These are phyloP conservation scores for Panaeolus papilionaceus DNA, from an alignment of 768 basidiomycete species.

Conservation along the genomic window DNA sequence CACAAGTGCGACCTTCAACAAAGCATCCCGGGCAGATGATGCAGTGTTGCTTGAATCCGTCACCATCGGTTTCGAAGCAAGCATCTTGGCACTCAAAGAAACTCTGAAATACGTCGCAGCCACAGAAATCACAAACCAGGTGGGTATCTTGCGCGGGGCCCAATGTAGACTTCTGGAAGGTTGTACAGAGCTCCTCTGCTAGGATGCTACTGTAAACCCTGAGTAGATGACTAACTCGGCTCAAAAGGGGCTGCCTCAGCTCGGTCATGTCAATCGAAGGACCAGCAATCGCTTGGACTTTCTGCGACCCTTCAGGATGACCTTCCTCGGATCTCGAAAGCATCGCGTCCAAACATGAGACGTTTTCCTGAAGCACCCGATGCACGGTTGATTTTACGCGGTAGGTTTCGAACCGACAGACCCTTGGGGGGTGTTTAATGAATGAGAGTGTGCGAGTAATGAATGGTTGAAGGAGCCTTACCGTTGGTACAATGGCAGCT, in stretches of 20 bases:
- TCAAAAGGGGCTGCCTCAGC: neutral
- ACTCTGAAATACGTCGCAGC: constrained; percentile 80
- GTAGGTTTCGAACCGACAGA: constrained; percentile 83
- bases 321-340: neutral
- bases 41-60: constrained; percentile 47
- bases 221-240: constrained; percentile 37
- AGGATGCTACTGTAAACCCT: constrained; percentile 58
- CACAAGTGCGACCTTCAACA: constrained; percentile 78
- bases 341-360: neutral
- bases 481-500: constrained; percentile 84
- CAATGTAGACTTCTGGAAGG: neutral
- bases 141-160: constrained; percentile 27
- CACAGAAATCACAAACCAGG: constrained; percentile 79
- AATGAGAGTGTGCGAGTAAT: neutral
- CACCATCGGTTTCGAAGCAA: constrained; percentile 40
- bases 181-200: constrained; percentile 45
- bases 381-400: constrained; percentile 72
- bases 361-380: constrained; percentile 47
- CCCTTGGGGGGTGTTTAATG: constrained; percentile 45
- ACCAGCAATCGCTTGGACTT: neutral
- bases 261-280: neutral
- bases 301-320: neutral
- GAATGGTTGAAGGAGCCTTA: constrained; percentile 33
- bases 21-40: constrained; percentile 76
- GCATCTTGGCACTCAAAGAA: constrained; percentile 69